phyloP scores from a whole-genome alignment of 441 rosid species.

The Pelargonium fulgidum region DNA sequence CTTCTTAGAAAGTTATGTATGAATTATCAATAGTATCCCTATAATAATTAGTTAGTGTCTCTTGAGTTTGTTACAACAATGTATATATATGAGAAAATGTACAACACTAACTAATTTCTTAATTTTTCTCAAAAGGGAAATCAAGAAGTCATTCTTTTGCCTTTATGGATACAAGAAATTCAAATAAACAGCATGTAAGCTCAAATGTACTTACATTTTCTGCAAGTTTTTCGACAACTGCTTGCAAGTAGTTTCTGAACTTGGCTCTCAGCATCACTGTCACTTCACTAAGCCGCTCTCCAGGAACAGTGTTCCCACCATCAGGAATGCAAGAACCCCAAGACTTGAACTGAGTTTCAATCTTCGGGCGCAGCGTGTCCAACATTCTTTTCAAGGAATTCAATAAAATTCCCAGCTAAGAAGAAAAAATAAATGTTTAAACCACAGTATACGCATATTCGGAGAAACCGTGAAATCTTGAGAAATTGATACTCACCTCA shows the following conservation, averaged over 20 bases:
- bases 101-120: too few species aligned
- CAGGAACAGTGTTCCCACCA: constrained; percentile 74
- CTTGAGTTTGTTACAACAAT: too few species aligned
- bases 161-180: neutral
- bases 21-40: too few species aligned
- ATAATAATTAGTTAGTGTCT: neutral
- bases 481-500: constrained; percentile 48
- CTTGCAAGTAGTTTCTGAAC: constrained; percentile 82
- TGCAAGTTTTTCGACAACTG: constrained; percentile 79
- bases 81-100: too few species aligned
- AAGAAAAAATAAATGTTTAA: constrained; percentile 18
- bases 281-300: constrained; percentile 88
- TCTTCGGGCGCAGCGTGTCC: constrained; percentile 53
- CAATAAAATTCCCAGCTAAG: constrained; percentile 72
- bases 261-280: constrained; percentile 92
- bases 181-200: neutral
- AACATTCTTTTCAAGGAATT: constrained; percentile 87
- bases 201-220: constrained; percentile 71
- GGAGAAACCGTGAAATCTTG: constrained; percentile 10
- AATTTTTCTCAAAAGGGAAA: too few species aligned
- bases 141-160: neutral
- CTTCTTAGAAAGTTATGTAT: neutral
- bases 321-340: constrained; percentile 68
- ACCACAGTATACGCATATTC: constrained; percentile 17
- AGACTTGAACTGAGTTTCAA: constrained; percentile 59